Evolutionary conservation across 1,284 basidiomycete species (phyloP), one percentile per base, ranked within the genome.

Genomic region (Moesziomyces sp.): DNA sequence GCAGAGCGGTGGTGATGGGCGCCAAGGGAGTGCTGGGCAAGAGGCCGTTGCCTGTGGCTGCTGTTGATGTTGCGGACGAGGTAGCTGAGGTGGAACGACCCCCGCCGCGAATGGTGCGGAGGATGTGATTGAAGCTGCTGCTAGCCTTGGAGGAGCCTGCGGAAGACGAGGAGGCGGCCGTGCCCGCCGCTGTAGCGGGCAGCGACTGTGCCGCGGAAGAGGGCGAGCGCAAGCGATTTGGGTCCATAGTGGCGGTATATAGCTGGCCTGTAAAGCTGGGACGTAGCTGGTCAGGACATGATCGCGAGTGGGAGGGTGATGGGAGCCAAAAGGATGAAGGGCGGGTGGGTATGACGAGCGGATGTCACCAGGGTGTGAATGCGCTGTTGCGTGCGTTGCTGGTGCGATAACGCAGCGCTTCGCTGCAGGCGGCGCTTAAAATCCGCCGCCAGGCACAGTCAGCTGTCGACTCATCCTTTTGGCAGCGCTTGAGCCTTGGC

Each of bases 71-170:
- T 44, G 58, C 46, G 43, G 58, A 45, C 2, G 70, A 59, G 14
- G 71, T 61, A 4, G 45, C 43, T 3, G 44, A 21, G 2, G 71
- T 35, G 2, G 61, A 46, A 5, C 58, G 61, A 8, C 48, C 48
- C 14, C 58, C 58, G n/a, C 62, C 65, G 19, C 71, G 61, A 26
- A 74, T 48, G 35, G 61, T 57, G 46, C 72, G 72, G 10, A 74
- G 58, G 30, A 74, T 69, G 18, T 74, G 62, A 11, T 74, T 69
- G 53, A 69, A 60, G 44, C 61, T 53, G 61, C 57, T 69, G 52
- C 58, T 66, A 7, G 60, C 62, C 34, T 69, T 69, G 16, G 65
- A 65, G 3, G 61, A 49, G 21, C 58, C 58, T 13, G 58, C 34
- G 1, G 55, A 49, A 4, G 61, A 42, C 18, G 65, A 46, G 3